These are phyloP conservation scores for Crassisporium funariophilum DNA, from an alignment of 768 basidiomycete species.

Conservation along the genomic window DNA sequence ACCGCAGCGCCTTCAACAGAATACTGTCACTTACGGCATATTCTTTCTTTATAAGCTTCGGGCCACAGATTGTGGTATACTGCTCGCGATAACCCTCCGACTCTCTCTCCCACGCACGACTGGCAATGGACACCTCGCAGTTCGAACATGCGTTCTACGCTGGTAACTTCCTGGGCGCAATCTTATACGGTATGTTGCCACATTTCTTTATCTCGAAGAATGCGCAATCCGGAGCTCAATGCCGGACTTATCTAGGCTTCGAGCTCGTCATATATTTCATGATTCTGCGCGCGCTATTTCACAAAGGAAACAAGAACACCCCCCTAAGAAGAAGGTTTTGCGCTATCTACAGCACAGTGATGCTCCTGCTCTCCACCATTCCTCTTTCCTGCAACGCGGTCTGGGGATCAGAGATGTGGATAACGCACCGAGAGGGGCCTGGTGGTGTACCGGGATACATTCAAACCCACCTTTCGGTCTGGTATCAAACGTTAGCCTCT, in stretches of 20 bases:
- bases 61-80: too few species aligned
- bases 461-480: constrained; percentile 21
- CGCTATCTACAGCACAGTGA: constrained; percentile 23
- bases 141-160: constrained; percentile 25
- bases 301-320: constrained; percentile 12
- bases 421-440: constrained; percentile 23
- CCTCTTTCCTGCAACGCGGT: constrained; percentile 27
- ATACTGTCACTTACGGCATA: too few species aligned
- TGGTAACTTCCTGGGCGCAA: constrained; percentile 24
- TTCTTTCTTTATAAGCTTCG: too few species aligned
- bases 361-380: constrained; percentile 25
- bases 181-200: constrained; percentile 24
- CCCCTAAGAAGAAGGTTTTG: constrained; percentile 18
- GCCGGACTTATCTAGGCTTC: constrained; percentile 16
- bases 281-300: constrained; percentile 18
- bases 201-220: neutral
- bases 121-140: too few species aligned
- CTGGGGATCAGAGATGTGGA: constrained; percentile 33
- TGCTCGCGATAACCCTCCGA: too few species aligned
- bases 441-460: constrained; percentile 26
- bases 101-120: too few species aligned
- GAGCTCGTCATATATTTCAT: constrained; percentile 25
- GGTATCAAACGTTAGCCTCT: constrained; percentile 30
- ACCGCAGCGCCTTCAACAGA: too few species aligned
- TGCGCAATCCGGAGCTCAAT: neutral